A percentile compares a stretch with the other conserved stretches of the same genome.
Conservation (phyloP, 2,329 filamentous ascomycete genomes). For the Claviceps sorghi region DNA sequence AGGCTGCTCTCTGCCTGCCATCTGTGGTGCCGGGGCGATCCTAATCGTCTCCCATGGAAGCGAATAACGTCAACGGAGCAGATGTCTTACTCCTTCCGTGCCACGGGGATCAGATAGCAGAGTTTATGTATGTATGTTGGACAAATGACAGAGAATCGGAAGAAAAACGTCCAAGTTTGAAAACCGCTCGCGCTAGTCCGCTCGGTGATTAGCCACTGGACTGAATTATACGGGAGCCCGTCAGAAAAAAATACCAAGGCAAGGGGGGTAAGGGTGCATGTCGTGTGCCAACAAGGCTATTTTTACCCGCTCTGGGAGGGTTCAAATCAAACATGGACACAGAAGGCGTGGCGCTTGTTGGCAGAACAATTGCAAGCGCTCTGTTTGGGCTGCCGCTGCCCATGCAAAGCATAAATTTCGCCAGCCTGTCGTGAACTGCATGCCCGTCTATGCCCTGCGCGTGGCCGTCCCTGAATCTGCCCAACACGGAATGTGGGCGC, state of each 20-base stretch:
- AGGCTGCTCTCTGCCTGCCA: not conserved
- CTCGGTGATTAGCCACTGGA: not conserved
- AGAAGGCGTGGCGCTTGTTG: not conserved
- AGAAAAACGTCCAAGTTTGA: not conserved
- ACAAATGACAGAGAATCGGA: not conserved
- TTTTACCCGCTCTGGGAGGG: not conserved
- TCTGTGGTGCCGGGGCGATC: not conserved
- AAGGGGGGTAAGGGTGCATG: not conserved
- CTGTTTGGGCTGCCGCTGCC: not conserved
- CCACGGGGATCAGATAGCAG: not conserved
- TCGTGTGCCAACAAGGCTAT: not conserved
- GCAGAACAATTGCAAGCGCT: not conserved
- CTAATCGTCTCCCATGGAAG: too few relatives aligned
- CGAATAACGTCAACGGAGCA: not conserved
- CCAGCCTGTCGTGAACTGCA: not conserved
- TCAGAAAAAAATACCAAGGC: not conserved
- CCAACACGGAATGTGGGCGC: not conserved
- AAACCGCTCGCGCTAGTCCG: not conserved
- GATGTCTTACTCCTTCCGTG: not conserved
- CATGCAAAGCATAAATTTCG: slow-evolving; percentile 2
- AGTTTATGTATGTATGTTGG: not conserved
- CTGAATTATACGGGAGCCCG: not conserved
- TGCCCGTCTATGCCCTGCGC: not conserved
- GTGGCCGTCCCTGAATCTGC: not conserved
- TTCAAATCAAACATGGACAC: not conserved